These are phyloP conservation scores for Trypanosoma mega DNA, from an alignment of 208 protist genomes.

Conservation along the genomic window DNA sequence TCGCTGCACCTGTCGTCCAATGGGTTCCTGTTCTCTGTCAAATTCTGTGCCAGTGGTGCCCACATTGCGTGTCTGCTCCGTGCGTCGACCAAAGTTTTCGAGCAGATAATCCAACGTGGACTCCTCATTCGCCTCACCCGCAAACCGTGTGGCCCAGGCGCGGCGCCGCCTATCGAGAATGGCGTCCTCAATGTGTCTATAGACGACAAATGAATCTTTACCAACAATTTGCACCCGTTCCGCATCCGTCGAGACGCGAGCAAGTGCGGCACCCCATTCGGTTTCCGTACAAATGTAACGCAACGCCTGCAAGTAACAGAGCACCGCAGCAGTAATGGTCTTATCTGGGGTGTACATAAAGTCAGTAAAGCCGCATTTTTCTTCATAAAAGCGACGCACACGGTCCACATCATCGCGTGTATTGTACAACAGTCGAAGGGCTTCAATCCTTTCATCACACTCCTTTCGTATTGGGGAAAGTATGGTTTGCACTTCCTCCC, in stretches of 20 bases:
- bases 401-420: constrained; percentile 69
- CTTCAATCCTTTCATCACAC: constrained; percentile 80
- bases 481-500: constrained; percentile 58
- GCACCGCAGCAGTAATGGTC: constrained; percentile 74
- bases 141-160: constrained; percentile 79
- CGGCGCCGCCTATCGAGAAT: constrained; percentile 81
- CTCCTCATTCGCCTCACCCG: constrained; percentile 84
- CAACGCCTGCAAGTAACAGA: constrained; percentile 78
- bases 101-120: constrained; percentile 86
- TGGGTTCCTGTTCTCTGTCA: constrained; percentile 90
- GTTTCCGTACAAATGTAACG: constrained; percentile 66
- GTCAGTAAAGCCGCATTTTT: constrained; percentile 90
- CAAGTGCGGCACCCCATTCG: constrained; percentile 66
- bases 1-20: constrained; percentile 87
- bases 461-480: constrained; percentile 42
- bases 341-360: constrained; percentile 89
- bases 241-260: constrained; percentile 60
- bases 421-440: constrained; percentile 76
- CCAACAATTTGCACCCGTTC: constrained; percentile 76
- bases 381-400: constrained; percentile 80
- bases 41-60: constrained; percentile 85
- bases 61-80: constrained; percentile 58
- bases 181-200: constrained; percentile 76
- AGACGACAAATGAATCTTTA: constrained; percentile 68
- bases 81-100: constrained; percentile 87